Conservation (phyloP, 805 yeast genomes). For the Starmerella potacharoeniae region DNA sequence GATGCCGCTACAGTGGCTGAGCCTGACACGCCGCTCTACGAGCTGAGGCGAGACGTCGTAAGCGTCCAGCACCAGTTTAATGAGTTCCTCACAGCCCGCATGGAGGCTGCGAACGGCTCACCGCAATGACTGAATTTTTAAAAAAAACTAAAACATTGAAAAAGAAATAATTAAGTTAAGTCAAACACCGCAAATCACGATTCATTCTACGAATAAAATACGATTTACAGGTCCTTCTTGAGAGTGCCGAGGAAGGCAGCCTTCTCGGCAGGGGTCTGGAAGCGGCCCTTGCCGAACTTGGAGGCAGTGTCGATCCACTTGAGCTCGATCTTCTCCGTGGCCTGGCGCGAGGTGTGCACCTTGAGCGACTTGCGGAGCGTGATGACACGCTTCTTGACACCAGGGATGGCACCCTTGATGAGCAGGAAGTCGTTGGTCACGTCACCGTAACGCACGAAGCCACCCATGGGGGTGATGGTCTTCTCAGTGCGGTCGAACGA, state of each 20-base stretch:
- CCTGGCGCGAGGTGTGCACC: constrained; percentile 96
- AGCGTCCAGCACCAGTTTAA: constrained; percentile 23
- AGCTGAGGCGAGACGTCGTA: constrained; percentile 16
- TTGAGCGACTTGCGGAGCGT: constrained; percentile 97
- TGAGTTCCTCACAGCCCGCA: constrained; percentile 18
- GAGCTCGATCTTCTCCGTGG: constrained; percentile 89
- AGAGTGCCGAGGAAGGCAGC: constrained; percentile 98
- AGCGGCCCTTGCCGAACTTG: constrained; percentile 99
- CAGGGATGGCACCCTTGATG: constrained; percentile 99
- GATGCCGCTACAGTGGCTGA: constrained; percentile 18
- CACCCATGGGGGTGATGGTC: constrained; percentile 99
- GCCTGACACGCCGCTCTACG: constrained; percentile 15
- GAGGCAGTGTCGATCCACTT: constrained; percentile 99
- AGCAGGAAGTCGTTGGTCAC: constrained; percentile 96
- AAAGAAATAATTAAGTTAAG: not conserved
- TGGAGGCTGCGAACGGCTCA: constrained; percentile 7
- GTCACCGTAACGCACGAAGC: constrained; percentile 98
- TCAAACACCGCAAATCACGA: not conserved
- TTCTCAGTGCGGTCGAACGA: constrained; percentile 99
- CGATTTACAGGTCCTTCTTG: constrained; percentile 73
- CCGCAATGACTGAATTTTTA: too few species aligned
- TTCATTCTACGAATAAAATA: not conserved
- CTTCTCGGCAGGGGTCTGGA: constrained; percentile 99
- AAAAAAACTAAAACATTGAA: not conserved
- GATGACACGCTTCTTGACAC: constrained; percentile 98